Base-by-base conservation (phyloP, 2,329 filamentous ascomycete genomes). In the Pezicula neosporulosa region DNA sequence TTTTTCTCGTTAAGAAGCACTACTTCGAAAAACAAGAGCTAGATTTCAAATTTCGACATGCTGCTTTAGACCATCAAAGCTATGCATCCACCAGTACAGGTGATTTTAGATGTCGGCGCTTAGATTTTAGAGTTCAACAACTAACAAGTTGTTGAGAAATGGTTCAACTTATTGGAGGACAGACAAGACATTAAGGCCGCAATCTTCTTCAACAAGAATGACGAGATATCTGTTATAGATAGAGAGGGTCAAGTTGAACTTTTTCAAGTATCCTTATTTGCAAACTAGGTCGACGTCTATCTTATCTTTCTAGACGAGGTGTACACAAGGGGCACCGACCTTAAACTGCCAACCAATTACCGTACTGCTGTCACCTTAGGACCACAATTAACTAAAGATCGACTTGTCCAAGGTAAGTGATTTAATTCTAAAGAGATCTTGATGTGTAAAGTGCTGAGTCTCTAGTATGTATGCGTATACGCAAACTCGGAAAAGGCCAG, bases 51-150 rank as follows among this genome's bases (percentile, higher is more conserved):
- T 48, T 72, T 73, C 0, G 63, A 74, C 12, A 50, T 62, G 1
- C 58, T 87, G 0, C 60, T 90, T 0, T 28, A 64, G 0, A 62
- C 72, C 6, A 68, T 86, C 0, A 63, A 67, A 0, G 39, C 41
- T 0, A 64, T 78, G 44, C 35, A 70, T 0, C 67, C 70, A 0
- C 61, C 66, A 0, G 70, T 79, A 0, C 73, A 76, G 1, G 85
- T 90, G 0, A 77, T 90, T 1, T 71, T 90, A 0, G 86, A 90
- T 56, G 85, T 87, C 0, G 86, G 87, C 0, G 86, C 87, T 0
- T 81, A 85, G 48, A 78, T 90, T 6, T 64, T 90, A 0, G 85
- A 90, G 30, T 66, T 85, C 0, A 72, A 68, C 16, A 89, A 89
- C 53, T 1, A 66, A 0, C 66, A 76, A 3, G 70, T 89, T 2